phyloP scores from a whole-genome alignment of 345 rosid species.

The Pistacia atlantica region DNA sequence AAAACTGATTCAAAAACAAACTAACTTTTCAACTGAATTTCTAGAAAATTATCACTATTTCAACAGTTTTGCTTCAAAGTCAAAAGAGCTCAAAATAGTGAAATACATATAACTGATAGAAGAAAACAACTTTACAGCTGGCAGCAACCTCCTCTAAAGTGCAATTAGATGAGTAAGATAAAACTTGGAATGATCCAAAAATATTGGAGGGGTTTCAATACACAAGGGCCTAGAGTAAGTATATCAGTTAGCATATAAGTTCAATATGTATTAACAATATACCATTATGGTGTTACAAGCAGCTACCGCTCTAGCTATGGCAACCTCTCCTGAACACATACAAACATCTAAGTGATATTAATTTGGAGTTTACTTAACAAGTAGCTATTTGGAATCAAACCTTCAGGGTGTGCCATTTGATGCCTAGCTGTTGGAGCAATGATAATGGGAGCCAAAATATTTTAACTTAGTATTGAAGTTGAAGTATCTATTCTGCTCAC shows the following conservation, averaged over 20 bases:
- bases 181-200: constrained; percentile 40
- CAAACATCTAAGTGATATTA: background rate
- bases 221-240: background rate
- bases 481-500: constrained; percentile 61
- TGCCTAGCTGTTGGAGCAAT: constrained; percentile 76
- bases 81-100: too few relatives aligned
- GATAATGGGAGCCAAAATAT: constrained; percentile 66
- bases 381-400: constrained; percentile 29
- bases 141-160: constrained; percentile 90
- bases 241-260: too few relatives aligned
- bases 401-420: constrained; percentile 73
- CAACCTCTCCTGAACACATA: constrained; percentile 68
- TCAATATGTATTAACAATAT: constrained; percentile 1
- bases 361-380: background rate
- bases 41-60: too few relatives aligned
- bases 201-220: background rate
- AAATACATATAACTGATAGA: constrained; percentile 83
- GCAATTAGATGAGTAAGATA: constrained; percentile 61
- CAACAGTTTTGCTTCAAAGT: too few relatives aligned
- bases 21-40: too few relatives aligned
- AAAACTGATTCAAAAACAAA: too few relatives aligned
- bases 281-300: constrained; percentile 83
- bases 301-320: constrained; percentile 93
- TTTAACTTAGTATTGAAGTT: constrained; percentile 55
- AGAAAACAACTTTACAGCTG: constrained; percentile 75